A percentile compares a stretch with the other conserved stretches of the same genome.
Conservation (phyloP, 371 early-diverging fungal species). For the Catenaria anguillulae region DNA sequence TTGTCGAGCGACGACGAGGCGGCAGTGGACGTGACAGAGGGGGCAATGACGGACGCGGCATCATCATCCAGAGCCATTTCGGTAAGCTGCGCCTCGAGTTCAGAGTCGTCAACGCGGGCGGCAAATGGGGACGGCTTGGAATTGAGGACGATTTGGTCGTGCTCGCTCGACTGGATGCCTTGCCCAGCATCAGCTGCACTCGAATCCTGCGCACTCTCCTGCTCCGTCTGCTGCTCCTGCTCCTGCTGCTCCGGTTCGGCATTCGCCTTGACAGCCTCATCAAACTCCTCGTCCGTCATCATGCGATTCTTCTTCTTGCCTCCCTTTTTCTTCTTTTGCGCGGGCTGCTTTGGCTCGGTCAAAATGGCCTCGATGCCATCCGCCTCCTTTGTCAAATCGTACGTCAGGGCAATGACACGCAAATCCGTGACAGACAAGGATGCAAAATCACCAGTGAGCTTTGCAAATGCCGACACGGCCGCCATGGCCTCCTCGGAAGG, state of each 20-base stretch:
- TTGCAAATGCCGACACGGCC: constrained; percentile 51
- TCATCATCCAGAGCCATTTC: not conserved
- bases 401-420: constrained; percentile 73
- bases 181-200: not conserved
- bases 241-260: no score
- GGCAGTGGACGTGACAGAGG: not conserved
- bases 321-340: constrained; percentile 7
- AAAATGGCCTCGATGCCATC: not conserved
- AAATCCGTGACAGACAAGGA: constrained; percentile 71
- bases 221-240: not conserved
- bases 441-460: constrained; percentile 83
- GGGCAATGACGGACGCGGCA: not conserved
- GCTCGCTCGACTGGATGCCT: no score
- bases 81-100: not conserved
- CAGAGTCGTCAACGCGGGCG: not conserved
- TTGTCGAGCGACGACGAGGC: not conserved
- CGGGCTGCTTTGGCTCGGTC: constrained; percentile 14
- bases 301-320: not conserved
- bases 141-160: not conserved
- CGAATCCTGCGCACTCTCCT: not conserved
- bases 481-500: constrained; percentile 65
- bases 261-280: constrained; percentile 3
- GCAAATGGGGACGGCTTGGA: not conserved
- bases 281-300: constrained; percentile 6
- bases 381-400: constrained; percentile 45